Evolutionary conservation across 2,329 filamentous ascomycete genomes (phyloP).

Genomic region (Arthrobotrys iridis): DNA sequence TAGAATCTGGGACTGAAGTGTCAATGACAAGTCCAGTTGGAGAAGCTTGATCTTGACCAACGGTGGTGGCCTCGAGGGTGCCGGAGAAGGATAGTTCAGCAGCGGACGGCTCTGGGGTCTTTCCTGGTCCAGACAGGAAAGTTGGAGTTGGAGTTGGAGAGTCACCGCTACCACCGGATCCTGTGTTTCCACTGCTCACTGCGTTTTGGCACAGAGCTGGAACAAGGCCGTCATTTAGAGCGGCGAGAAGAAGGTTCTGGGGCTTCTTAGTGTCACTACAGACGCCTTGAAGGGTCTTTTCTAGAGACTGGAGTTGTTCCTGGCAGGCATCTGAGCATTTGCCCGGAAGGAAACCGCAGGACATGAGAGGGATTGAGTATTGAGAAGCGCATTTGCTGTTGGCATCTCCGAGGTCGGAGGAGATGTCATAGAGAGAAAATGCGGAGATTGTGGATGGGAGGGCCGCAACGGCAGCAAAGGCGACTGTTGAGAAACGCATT

Average conservation of each 20-base stretch:
- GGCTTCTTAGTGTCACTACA: slow-evolving; percentile 25
- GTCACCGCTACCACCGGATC: neutral
- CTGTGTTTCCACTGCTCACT: neutral
- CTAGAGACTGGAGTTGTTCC: slow-evolving; percentile 32
- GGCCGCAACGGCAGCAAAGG: slow-evolving; percentile 33
- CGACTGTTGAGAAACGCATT: slow-evolving; percentile 49
- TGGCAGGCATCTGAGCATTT: slow-evolving; percentile 35
- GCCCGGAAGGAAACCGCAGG: slow-evolving; percentile 38
- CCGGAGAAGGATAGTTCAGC: slow-evolving; percentile 24
- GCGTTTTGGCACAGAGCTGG: slow-evolving; percentile 28
- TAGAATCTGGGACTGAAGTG: slow-evolving; percentile 32
- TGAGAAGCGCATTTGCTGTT: slow-evolving; percentile 43
- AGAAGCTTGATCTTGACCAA: neutral
- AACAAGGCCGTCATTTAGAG: slow-evolving; percentile 39
- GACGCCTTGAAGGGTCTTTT: slow-evolving; percentile 37
- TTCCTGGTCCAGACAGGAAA: slow-evolving; percentile 39
- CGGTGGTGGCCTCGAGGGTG: slow-evolving; percentile 26
- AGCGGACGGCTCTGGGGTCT: slow-evolving; percentile 5
- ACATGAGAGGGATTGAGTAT: slow-evolving; percentile 51
- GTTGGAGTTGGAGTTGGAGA: neutral
- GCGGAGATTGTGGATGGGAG: slow-evolving; percentile 41
- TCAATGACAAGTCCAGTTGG: slow-evolving; percentile 47
- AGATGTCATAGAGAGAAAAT: slow-evolving; percentile 39
- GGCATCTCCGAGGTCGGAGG: slow-evolving; percentile 32
- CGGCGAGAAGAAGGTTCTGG: slow-evolving; percentile 15